Evolutionary conservation across 306 rosid species (phyloP), one percentile per base, ranked within the genome.

Genomic region (Castanea mollissima): DNA sequence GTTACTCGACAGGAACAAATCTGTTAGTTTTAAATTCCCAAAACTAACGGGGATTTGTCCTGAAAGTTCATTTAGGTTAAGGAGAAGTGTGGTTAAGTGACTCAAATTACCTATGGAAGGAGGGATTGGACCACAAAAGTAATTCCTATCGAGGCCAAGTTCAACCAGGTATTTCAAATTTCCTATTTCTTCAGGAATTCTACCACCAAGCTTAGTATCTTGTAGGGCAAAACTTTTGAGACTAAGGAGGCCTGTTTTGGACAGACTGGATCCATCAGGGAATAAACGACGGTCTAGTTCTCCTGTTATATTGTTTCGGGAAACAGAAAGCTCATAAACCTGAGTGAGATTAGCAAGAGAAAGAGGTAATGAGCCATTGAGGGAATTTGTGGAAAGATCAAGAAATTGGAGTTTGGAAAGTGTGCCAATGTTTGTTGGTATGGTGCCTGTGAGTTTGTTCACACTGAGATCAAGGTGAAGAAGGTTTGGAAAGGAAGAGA

Each of bases 151-250:
- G 0, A 90, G 64, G 29, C n/a, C n/a, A n/a, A 90, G 56, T 5
- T 81, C 0, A 38, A 55, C 76, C 68, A 84, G 78, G 80, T 74
- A 20, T 55, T 72, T 86, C 27, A 90, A 54, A 71, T 90, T 88
- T 1, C 94, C 94, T 27, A 90, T 88, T 84, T 88, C 91, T 13
- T 84, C 72, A 0, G 93, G 93, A 2, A 90, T 55, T 49, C 21
- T 74, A 0, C 94, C 92, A 11, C 81, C 79, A 20, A 90, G 75
- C 5, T 46, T 35, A 55, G 80, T 88, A 8, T 79, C 68, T 12
- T 88, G 90, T 6, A 86, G 74, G 15, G 75, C 74, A 0, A 90
- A 80, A 65, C 77, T 75, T 60, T 69, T 77, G 1, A 90, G 78
- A 27, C 84, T 29, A 16, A 67, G n/a, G 16, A 90, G 76, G 1